Evolutionary conservation across 2,329 filamentous ascomycete species (phyloP), one percentile per base, ranked within the genome.

Genomic region (Fulvia fulva): DNA sequence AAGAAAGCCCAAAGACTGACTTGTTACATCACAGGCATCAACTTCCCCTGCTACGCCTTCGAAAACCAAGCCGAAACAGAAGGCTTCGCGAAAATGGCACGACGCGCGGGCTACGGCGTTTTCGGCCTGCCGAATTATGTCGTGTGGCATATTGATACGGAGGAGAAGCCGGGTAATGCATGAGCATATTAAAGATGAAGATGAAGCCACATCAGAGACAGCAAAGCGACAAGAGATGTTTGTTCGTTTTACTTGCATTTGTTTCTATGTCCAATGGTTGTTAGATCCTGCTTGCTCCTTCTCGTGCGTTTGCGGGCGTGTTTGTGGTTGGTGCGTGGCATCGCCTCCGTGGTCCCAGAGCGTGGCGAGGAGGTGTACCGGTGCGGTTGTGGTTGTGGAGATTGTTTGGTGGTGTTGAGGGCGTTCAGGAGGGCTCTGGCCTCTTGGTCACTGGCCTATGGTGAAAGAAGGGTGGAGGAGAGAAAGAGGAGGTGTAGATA

Each of bases 31-130:
- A 49, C 65, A 93, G 92, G 93, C 62, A 94, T 99, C 79, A 99
- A 99, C 76, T 99, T 99, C 76, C 94, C 94, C 8, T 87, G 86
- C 72, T 99, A 99, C 71, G 84, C 94, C 2, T 99, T 99, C 73
- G 94, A 99, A 74, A 97, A 99, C 76, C 94, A 99, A 78, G 94
- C 94, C 63, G 94, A 99, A 77, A 99, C 94, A 4, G 94, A 99
- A 77, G 94, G 94, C 6, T 99, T 99, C 71, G 94, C 94, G 37
- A 96, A 95, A 75, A 99, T 99, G 94, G 94, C 94, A 59, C 97
- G 95, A 79, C 83, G 91, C 63, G 94, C 94, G 19, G 94, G 94
- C 46, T 97, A 97, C 73, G 83, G 90, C 70, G 94, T 99, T 25
- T 84, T 91, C 66, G 94, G 94, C 47, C 80, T 99, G 56, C 94